Evolutionary conservation across 164 flowering plant species (phyloP).

Genomic region (Chloranthus sessilifolius): DNA sequence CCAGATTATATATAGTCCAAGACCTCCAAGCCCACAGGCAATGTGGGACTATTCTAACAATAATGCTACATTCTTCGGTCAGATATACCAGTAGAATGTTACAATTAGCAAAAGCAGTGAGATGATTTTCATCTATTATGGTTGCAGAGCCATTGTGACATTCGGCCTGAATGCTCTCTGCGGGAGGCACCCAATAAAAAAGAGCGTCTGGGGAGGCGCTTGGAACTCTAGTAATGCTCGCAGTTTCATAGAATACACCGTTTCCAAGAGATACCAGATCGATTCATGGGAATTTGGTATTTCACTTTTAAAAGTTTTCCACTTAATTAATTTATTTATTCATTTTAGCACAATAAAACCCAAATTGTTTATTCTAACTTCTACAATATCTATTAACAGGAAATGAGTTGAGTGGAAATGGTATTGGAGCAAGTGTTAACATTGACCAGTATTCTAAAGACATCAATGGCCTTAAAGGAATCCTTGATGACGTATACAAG

Average conservation of each 20-base stretch:
- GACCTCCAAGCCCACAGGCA: too few relatives aligned
- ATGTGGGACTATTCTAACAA: too few relatives aligned
- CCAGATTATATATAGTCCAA: too few relatives aligned
- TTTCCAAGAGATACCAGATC: slow-evolving; percentile 3
- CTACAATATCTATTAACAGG: slow-evolving; percentile 24
- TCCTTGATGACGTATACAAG: slow-evolving; percentile 39
- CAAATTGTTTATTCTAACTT: background rate
- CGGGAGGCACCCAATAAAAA: slow-evolving; percentile 7
- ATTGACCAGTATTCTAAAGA: slow-evolving; percentile 56
- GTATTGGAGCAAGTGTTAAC: slow-evolving; percentile 51
- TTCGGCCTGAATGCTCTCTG: slow-evolving; percentile 19
- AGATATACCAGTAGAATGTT: background rate
- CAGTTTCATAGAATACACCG: slow-evolving; percentile 7
- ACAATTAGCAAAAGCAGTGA: background rate
- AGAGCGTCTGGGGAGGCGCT: slow-evolving; percentile 10
- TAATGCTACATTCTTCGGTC: background rate
- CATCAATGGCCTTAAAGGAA: slow-evolving; percentile 32
- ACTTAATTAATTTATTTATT: too few relatives aligned
- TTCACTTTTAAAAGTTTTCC: background rate
- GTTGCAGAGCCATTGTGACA: slow-evolving; percentile 13
- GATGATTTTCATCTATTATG: background rate
- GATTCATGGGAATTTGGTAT: slow-evolving; percentile 15
- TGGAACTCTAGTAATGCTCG: slow-evolving; percentile 12
- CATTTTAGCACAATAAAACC: too few relatives aligned
- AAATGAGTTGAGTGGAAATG: slow-evolving; percentile 68